Evolutionary conservation across 2,329 filamentous ascomycete species (phyloP), one percentile per base, ranked within the genome.

Genomic region (Monosporascus sp.): DNA sequence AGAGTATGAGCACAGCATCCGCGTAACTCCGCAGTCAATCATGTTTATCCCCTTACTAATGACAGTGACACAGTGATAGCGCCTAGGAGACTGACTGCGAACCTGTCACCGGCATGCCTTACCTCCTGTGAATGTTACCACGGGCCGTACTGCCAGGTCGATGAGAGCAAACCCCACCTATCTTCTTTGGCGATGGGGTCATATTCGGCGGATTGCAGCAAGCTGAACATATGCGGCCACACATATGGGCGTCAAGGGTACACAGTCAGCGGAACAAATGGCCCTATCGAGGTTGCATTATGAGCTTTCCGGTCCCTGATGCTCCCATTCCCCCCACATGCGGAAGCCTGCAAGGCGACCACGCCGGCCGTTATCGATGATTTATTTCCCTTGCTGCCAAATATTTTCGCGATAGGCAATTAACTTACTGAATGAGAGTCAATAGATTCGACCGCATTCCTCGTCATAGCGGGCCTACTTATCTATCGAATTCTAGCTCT

Each of bases 351-450:
- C 31, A 35, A 14, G 31, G 11, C 11, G 11, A 35, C 11, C 31
- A 35, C 11, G 31, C 31, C 11, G 31, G 5, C 11, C 5, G 11
- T 35, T 55, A n/a, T 58, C 57, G 53, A 35, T 58, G 55, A 14
- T 5, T 35, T 35, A 14, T 5, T 35, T 35, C 31, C 31, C 31
- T 14, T 35, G 9, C 31, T 9, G 31, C 4, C 11, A 31, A 11
- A 58, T 55, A 55, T 56, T 60, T 58, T 35, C 31, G 11, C 31
- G 31, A 35, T 35, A 35, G 31, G 11, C 11, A 11, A 14, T 35
- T 35, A 9, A 31, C 27, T 31, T 31, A 31, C 27, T 35, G 31
- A 35, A 14, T 35, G 11, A 35, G 11, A 35, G 9, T 35, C 31
- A 35, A 35, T 35, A 35, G 31, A 35, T 14, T 14, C 31, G 5